Percentiles rank a stretch among this genome's conserved stretches.
phyloP scores from a whole-genome alignment of 83 land plant species.

The Thuja plicata region DNA sequence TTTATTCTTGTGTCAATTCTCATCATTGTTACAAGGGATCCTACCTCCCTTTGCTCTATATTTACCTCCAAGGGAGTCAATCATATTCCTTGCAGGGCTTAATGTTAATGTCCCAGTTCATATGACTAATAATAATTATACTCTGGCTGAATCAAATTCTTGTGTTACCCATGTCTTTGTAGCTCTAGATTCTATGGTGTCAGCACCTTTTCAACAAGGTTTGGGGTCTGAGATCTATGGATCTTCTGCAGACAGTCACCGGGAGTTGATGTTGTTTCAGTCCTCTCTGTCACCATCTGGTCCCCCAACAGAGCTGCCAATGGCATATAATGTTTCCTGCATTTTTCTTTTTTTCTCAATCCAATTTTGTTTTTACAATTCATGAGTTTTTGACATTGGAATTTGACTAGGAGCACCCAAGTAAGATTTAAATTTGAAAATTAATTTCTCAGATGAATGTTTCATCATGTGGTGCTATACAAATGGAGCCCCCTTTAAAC shows the following conservation, averaged over 20 bases:
- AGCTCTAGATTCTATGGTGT: not conserved
- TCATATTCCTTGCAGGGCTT: slow-evolving; percentile 2
- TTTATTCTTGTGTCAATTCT: too few relatives aligned
- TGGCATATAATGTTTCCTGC: not conserved
- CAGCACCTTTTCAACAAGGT: not conserved
- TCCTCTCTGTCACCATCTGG: not conserved
- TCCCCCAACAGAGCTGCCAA: slow-evolving; percentile 5
- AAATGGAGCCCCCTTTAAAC: too few relatives aligned
- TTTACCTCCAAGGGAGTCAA: not conserved
- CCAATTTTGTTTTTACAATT: too few relatives aligned
- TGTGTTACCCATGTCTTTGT: not conserved
- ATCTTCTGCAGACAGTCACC: not conserved
- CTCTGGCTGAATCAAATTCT: not conserved
- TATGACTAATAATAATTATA: not conserved
- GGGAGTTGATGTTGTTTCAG: not conserved
- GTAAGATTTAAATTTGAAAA: not conserved
- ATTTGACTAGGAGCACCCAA: not conserved
- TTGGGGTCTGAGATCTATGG: slow-evolving; percentile 1
- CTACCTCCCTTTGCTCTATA: not conserved
- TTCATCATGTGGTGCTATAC: too few relatives aligned
- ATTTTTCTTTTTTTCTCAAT: not conserved
- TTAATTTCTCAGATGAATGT: not conserved
- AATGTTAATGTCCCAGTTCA: not conserved
- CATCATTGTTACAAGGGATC: too few relatives aligned
- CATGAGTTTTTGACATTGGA: not conserved